These are phyloP conservation scores for Sporothrix luriei DNA, from an alignment of 2,329 filamentous ascomycete genomes.

Conservation along the genomic window DNA sequence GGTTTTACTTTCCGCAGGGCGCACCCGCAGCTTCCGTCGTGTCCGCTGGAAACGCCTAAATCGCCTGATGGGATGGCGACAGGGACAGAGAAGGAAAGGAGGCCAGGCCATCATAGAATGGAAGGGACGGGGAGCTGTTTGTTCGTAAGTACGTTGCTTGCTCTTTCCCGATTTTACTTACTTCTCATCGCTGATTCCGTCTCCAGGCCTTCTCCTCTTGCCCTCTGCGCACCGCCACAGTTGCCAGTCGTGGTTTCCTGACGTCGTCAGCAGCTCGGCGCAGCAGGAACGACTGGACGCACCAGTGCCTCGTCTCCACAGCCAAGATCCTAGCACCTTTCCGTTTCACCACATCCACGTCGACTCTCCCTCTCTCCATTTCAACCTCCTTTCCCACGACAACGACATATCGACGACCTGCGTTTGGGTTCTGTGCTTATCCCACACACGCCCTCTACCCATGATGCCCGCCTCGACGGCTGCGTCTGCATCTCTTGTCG, in stretches of 20 bases:
- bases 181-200: neutral
- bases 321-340: neutral
- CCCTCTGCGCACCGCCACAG: slow-evolving; percentile 1
- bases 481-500: slow-evolving; percentile 15
- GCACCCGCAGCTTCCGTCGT: slow-evolving; percentile 19
- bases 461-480: slow-evolving; percentile 28
- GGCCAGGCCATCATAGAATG: neutral
- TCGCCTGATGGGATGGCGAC: neutral
- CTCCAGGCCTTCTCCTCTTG: neutral
- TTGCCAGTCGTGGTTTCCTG: neutral
- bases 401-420: neutral
- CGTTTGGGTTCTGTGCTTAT: neutral
- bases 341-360: neutral
- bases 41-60: neutral
- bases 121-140: neutral
- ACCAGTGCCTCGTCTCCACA: neutral
- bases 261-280: slow-evolving; percentile 11
- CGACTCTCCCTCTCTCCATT: slow-evolving; percentile 1
- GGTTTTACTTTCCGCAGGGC: neutral
- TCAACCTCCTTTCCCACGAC: slow-evolving; percentile 6
- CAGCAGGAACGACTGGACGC: slow-evolving; percentile 6
- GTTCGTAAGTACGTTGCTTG: neutral
- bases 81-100: neutral
- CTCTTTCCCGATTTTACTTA: neutral
- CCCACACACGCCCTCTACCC: neutral